Base-by-base conservation (phyloP, 129 eudicot species). In the Arctium lappa region DNA sequence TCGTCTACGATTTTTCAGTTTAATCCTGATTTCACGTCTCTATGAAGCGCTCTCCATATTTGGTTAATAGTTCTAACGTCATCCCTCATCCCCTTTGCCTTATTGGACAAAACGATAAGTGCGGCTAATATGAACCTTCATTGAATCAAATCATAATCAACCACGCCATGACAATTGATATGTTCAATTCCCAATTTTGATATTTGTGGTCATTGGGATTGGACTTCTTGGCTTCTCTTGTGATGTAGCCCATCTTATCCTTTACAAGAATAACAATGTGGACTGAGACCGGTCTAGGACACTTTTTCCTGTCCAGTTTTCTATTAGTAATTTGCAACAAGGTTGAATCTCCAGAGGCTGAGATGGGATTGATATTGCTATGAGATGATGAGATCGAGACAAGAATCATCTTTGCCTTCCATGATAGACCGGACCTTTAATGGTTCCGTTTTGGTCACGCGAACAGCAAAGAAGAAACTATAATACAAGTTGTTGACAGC, bases 111-210 rank as follows among this genome's bases (percentile, higher is more conserved):
- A 30, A 32, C 36, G 30, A 71, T 36, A 71, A n/a, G 46, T 33
- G 18, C 46, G 22, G 46, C 46, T 71, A 18, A 34, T 71, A 36
- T 71, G 42, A 71, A 34, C 27, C 18, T 33, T 6, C 40, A 71
- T 33, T 5, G 75, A 71, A 34, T 34, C 44, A 39, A 39, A 39
- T 39, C 44, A 39, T 32, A 34, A 36, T 71, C 37, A 71, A 36
- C 75, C 48, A 34, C n/a, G 75, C 46, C 46, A 34, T 71, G 46
- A 71, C 46, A 11, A 71, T 71, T 33, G 75, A 71, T 6, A 33
- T 71, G 75, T 71, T 71, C 13, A 34, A 12, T 34, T 71, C 75
- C 75, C 75, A 71, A 31, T 39, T 71, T 69, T 69, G 73, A 69
- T 69, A 69, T 6, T 29, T 31, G 18, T 38, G 37, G 31, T 31